Percentiles rank a stretch among this genome's conserved stretches.
These are phyloP conservation scores for Metschnikowia anglica DNA, from an alignment of 805 yeast genomes.

Conservation along the genomic window DNA sequence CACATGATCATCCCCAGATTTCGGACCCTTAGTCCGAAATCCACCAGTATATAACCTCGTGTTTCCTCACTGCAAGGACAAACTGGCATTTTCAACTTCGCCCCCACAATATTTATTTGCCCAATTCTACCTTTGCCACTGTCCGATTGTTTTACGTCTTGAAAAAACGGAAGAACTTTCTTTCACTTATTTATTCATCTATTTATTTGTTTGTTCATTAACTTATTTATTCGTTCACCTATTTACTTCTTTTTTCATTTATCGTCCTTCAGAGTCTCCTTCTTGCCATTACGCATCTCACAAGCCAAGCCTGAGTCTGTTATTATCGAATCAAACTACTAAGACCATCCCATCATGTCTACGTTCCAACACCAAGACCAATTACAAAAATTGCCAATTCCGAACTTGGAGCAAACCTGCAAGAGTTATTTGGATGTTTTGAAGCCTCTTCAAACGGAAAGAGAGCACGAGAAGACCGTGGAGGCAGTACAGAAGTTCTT, in stretches of 20 bases:
- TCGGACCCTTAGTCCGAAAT: slow-evolving; percentile 16
- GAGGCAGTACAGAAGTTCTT: slow-evolving; percentile 59
- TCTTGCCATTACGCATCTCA: too few species aligned
- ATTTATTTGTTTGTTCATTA: not conserved
- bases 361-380: slow-evolving; percentile 61
- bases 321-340: too few species aligned
- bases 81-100: too few species aligned
- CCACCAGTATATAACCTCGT: slow-evolving; percentile 7
- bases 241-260: not conserved
- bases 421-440: slow-evolving; percentile 61
- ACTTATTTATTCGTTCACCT: not conserved
- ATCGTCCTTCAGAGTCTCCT: not conserved
- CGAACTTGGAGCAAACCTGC: slow-evolving; percentile 68
- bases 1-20: slow-evolving; percentile 17
- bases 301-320: too few species aligned
- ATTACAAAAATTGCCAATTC: slow-evolving; percentile 74
- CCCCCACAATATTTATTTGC: too few species aligned
- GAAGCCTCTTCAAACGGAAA: slow-evolving; percentile 77
- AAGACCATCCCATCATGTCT: slow-evolving; percentile 3
- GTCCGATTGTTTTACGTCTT: too few species aligned
- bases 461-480: slow-evolving; percentile 62
- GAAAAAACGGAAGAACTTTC: too few species aligned
- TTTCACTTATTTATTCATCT: not conserved
- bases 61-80: not conserved
- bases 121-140: too few species aligned